These are phyloP conservation scores for Agrocybe pediades DNA, from an alignment of 768 basidiomycete genomes.

Conservation along the genomic window DNA sequence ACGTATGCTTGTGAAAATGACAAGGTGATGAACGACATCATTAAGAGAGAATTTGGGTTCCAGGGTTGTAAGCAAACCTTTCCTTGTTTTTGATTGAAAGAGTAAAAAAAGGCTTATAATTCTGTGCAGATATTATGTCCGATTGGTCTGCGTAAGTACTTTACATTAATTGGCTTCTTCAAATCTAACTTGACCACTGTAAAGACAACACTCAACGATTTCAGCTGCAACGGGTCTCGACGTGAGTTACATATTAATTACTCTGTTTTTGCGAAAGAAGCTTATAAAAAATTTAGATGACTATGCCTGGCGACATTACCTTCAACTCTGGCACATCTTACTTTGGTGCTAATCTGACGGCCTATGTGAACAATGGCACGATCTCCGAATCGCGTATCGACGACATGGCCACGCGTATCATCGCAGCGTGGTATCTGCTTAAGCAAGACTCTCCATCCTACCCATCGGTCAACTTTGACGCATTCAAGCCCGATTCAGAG, in stretches of 20 bases:
- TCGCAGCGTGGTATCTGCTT: conserved; percentile 71
- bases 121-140: conserved; percentile 57
- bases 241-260: conserved; percentile 36
- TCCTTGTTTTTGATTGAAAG: background rate
- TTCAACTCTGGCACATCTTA: conserved; percentile 54
- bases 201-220: conserved; percentile 48
- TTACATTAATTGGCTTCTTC: background rate
- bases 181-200: background rate
- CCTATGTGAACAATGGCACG: conserved; percentile 69
- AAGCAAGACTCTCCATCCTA: conserved; percentile 63
- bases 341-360: conserved; percentile 68
- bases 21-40: conserved; percentile 69
- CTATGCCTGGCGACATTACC: conserved; percentile 65
- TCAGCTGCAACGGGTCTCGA: conserved; percentile 64
- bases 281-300: conserved; percentile 47
- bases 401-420: conserved; percentile 83
- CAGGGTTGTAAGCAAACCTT: conserved; percentile 58
- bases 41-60: conserved; percentile 77
- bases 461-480: conserved; percentile 74
- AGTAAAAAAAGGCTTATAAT: background rate
- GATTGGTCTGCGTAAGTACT: conserved; percentile 66
- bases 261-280: background rate
- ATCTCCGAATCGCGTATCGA: conserved; percentile 66
- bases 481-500: conserved; percentile 54
- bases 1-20: conserved; percentile 79